phyloP scores from a whole-genome alignment of 2,329 filamentous ascomycete genomes.

The Exserohilum rostratum region DNA sequence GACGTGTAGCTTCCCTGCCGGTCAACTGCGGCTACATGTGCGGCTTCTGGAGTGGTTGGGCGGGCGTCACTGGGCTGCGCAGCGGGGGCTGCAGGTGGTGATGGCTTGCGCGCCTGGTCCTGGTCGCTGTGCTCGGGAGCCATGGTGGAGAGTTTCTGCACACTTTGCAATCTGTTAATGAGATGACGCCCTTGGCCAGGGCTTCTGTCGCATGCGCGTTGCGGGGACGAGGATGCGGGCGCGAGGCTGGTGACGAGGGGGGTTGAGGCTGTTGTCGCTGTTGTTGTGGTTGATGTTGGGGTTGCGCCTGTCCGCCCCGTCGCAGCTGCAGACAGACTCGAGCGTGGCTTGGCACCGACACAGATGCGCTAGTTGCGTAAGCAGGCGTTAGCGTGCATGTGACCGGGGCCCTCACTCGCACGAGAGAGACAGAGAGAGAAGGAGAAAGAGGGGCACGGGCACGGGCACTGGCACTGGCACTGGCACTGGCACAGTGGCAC shows the following conservation, averaged over 20 bases:
- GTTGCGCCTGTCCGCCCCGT: not conserved
- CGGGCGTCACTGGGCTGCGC: slow-evolving; percentile 15
- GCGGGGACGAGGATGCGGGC: slow-evolving; percentile 16
- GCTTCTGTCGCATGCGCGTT: slow-evolving; percentile 22
- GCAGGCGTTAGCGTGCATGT: slow-evolving; percentile 6
- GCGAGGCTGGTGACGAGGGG: slow-evolving; percentile 5
- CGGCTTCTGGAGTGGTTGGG: slow-evolving; percentile 11
- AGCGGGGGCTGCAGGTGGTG: slow-evolving; percentile 13
- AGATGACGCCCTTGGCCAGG: slow-evolving; percentile 20
- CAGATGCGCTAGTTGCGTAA: slow-evolving; percentile 4
- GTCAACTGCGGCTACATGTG: slow-evolving; percentile 9
- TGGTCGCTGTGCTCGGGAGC: slow-evolving; percentile 14
- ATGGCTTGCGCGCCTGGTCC: slow-evolving; percentile 17
- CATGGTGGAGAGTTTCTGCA: slow-evolving; percentile 22
- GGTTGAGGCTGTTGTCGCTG: not conserved
- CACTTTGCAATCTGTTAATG: slow-evolving; percentile 24
- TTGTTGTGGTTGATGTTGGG: slow-evolving; percentile 3
- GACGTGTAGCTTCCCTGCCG: slow-evolving; percentile 17
- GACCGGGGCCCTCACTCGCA: slow-evolving; percentile 5
- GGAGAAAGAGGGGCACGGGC: no score
- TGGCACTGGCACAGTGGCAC: no score
- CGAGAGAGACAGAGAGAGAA: no score
- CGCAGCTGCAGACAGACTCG: slow-evolving; percentile 6
- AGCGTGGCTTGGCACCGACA: slow-evolving; percentile 1
- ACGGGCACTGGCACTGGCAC: no score